Percentiles rank a stretch among this genome's conserved stretches.
Conservation (phyloP, 1,284 basidiomycete genomes). For the Tylopilus orsonianus region DNA sequence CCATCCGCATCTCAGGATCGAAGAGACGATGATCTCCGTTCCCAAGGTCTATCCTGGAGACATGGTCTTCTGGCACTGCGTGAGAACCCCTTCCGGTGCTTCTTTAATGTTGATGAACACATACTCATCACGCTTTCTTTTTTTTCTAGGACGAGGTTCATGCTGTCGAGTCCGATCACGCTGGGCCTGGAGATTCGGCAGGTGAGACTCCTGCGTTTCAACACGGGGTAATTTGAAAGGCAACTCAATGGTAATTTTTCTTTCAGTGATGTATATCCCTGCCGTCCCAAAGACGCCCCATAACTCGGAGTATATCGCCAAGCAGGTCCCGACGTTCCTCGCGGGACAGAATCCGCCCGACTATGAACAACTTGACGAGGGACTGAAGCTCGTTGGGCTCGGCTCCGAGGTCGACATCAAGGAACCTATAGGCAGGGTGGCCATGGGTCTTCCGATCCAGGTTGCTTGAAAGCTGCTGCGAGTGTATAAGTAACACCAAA, state of each 20-base stretch:
- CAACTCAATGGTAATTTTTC: background rate
- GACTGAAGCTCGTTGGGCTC: constrained; percentile 20
- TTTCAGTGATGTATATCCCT: constrained; percentile 78
- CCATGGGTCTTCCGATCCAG: constrained; percentile 32
- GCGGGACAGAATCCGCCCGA: constrained; percentile 68
- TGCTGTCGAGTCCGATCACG: constrained; percentile 73
- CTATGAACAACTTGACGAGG: constrained; percentile 55
- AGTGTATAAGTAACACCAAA: no score
- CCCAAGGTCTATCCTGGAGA: no score
- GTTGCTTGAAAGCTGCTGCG: constrained; percentile 15
- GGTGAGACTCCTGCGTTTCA: constrained; percentile 38
- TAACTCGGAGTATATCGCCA: constrained; percentile 61
- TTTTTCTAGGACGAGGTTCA: constrained; percentile 65
- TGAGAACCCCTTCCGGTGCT: constrained; percentile 21
- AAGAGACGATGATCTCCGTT: constrained; percentile 71
- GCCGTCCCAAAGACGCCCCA: constrained; percentile 71
- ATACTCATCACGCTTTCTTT: background rate
- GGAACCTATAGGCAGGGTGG: constrained; percentile 25
- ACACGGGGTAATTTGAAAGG: background rate
- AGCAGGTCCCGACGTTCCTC: constrained; percentile 64
- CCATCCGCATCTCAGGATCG: constrained; percentile 71
- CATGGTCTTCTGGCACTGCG: no score
- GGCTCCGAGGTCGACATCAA: constrained; percentile 25
- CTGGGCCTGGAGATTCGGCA: constrained; percentile 68
- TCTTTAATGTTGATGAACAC: background rate